Evolutionary conservation across 2,329 filamentous ascomycete species (phyloP).

Genomic region (Aspergillus flavus): DNA sequence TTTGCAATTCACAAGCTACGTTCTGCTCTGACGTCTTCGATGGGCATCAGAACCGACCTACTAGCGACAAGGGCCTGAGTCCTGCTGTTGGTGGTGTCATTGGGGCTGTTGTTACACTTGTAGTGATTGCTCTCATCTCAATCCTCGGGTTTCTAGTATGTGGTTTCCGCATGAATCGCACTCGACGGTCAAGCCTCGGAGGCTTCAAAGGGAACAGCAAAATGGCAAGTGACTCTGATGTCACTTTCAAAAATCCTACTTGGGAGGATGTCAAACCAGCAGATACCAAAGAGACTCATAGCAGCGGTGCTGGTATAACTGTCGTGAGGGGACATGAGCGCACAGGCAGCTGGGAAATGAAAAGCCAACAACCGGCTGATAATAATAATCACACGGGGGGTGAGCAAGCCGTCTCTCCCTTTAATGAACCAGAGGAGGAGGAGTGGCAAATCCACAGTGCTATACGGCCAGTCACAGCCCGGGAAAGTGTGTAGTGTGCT

Average conservation of each 20-base stretch:
- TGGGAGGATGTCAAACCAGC: conserved; percentile 42
- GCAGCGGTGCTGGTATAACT: conserved; percentile 16
- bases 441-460: conserved; percentile 39
- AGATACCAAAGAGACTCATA: conserved; percentile 30
- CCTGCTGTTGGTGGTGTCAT: conserved; percentile 58
- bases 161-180: conserved; percentile 50
- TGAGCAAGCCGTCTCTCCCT: conserved; percentile 37
- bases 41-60: neutral
- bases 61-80: conserved; percentile 30
- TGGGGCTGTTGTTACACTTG: conserved; percentile 57
- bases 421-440: conserved; percentile 49
- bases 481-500: conserved; percentile 51
- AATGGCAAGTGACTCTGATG: conserved; percentile 57
- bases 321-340: conserved; percentile 52
- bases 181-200: conserved; percentile 45
- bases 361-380: conserved; percentile 33
- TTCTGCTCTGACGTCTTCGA: conserved; percentile 54
- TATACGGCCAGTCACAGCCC: conserved; percentile 47
- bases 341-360: conserved; percentile 61
- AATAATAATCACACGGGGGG: conserved; percentile 19
- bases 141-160: conserved; percentile 45
- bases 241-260: conserved; percentile 46
- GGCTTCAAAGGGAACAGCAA: conserved; percentile 61
- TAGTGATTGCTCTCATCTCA: conserved; percentile 46
- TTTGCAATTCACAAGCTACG: conserved; percentile 49